Conservation (phyloP, 2,329 filamentous ascomycete species). For the Talaromyces sp. region DNA sequence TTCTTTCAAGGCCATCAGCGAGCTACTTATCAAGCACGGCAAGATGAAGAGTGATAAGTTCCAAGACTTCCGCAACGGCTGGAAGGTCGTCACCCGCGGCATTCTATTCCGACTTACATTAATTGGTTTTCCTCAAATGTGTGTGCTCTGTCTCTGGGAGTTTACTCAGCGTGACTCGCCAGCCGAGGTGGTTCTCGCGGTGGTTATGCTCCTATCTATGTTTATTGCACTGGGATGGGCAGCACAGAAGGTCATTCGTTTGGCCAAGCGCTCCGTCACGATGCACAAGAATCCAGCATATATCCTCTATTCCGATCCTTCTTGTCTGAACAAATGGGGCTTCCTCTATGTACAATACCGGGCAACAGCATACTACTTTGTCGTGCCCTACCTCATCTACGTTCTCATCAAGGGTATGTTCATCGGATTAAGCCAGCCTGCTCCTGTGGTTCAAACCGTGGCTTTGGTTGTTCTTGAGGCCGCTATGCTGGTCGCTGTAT, state of each 20-base stretch:
- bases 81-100: constrained; percentile 89
- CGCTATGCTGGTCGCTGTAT: constrained; percentile 72
- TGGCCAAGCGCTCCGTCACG: constrained; percentile 82
- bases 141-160: constrained; percentile 90
- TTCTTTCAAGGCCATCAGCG: constrained; percentile 79
- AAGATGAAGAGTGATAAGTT: constrained; percentile 86
- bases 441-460: constrained; percentile 74
- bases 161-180: constrained; percentile 83
- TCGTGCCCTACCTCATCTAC: constrained; percentile 77
- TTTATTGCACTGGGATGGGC: constrained; percentile 79
- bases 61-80: constrained; percentile 89
- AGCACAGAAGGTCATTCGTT: constrained; percentile 82
- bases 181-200: constrained; percentile 81
- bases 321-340: constrained; percentile 94
- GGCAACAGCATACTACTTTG: constrained; percentile 93
- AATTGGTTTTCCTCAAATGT: constrained; percentile 90
- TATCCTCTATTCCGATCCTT: constrained; percentile 94
- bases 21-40: constrained; percentile 71
- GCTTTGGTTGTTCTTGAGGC: constrained; percentile 83
- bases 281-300: constrained; percentile 98
- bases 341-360: constrained; percentile 98
- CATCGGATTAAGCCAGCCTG: constrained; percentile 75
- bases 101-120: constrained; percentile 89
- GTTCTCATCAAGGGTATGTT: constrained; percentile 87
- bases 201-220: constrained; percentile 87